These are phyloP conservation scores for Baorangia bicolor DNA, from an alignment of 768 basidiomycete species.

Conservation along the genomic window DNA sequence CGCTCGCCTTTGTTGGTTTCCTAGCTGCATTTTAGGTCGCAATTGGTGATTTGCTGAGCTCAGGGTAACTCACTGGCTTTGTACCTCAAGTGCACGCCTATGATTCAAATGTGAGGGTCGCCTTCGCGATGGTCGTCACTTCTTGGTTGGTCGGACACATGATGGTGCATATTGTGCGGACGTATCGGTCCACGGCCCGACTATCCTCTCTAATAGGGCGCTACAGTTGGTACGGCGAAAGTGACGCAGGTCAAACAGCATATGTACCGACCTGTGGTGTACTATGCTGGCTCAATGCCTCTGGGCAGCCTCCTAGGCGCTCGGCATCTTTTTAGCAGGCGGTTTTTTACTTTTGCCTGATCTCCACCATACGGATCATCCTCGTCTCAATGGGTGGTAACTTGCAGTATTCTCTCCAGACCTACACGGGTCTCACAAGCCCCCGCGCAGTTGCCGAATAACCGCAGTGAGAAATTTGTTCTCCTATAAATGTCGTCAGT, in stretches of 20 bases:
- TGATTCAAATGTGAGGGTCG: constrained; percentile 29
- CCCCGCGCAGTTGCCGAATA: not conserved
- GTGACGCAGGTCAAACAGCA: constrained; percentile 16
- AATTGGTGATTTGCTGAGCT: constrained; percentile 29
- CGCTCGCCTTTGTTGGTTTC: constrained; percentile 35
- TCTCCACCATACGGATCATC: not conserved
- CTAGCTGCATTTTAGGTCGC: constrained; percentile 29
- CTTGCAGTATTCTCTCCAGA: not conserved
- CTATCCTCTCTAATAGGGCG: constrained; percentile 15
- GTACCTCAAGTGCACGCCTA: constrained; percentile 31
- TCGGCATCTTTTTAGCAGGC: constrained; percentile 4
- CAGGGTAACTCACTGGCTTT: constrained; percentile 31
- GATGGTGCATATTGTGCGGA: constrained; percentile 11
- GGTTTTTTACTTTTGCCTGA: constrained; percentile 17
- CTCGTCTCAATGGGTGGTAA: not conserved
- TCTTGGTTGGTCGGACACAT: constrained; percentile 34
- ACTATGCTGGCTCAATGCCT: constrained; percentile 29
- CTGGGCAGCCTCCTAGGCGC: constrained; percentile 21
- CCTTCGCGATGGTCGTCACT: constrained; percentile 35
- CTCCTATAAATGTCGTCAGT: not conserved
- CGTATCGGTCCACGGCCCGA: not conserved
- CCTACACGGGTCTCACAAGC: not conserved
- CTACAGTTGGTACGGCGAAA: constrained; percentile 30
- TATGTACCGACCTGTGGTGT: constrained; percentile 35
- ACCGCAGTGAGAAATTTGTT: not conserved